These are phyloP conservation scores for Ploettnerulaceae sp. DNA, from an alignment of 2,329 filamentous ascomycete genomes.

Conservation along the genomic window DNA sequence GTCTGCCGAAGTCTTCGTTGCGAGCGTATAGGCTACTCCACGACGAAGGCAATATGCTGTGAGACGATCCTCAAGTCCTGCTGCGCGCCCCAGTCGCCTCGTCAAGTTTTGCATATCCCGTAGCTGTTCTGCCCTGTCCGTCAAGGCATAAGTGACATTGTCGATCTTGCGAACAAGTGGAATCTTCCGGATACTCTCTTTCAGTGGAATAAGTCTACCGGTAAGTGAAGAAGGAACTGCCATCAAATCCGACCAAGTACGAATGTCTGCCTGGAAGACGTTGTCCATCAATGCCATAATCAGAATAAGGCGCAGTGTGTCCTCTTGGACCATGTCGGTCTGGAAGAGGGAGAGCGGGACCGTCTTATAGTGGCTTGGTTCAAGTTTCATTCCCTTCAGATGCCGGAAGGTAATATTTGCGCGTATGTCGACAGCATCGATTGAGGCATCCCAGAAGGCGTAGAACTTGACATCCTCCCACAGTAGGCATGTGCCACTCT, in stretches of 20 bases:
- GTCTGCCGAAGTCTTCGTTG: neutral
- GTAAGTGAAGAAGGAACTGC: neutral
- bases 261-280: neutral
- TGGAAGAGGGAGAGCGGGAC: neutral
- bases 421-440: neutral
- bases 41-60: neutral
- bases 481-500: neutral
- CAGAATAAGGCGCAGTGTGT: neutral
- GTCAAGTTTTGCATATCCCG: neutral
- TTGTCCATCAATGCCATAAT: neutral
- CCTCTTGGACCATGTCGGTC: neutral
- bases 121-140: neutral
- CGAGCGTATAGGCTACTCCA: neutral
- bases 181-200: neutral
- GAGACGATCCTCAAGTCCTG: neutral
- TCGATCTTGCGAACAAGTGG: neutral
- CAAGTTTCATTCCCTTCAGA: neutral
- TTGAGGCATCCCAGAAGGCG: neutral
- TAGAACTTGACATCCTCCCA: neutral
- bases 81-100: neutral
- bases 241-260: neutral
- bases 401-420: neutral
- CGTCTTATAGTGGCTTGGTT: neutral
- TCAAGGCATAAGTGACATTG: neutral
- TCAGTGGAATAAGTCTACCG: neutral